A percentile compares a stretch with the other conserved stretches of the same genome.
Conservation (phyloP, 2,329 filamentous ascomycete genomes). For the Neonectria sp. region DNA sequence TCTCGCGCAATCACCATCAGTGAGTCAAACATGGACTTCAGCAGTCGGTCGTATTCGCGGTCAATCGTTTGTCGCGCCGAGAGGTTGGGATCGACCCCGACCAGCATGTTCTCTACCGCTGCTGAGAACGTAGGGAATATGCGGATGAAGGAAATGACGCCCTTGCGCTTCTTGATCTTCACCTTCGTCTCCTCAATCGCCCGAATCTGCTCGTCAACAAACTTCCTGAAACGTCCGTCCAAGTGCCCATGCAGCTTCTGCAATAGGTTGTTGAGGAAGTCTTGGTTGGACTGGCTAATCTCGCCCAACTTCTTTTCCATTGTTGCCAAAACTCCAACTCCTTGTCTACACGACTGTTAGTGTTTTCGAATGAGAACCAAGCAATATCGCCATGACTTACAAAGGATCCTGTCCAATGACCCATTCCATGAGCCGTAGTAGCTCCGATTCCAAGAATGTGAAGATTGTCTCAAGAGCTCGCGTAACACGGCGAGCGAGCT, state of each 20-base stretch:
- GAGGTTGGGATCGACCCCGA: slow-evolving; percentile 68
- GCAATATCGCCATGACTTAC: slow-evolving; percentile 70
- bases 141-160: slow-evolving; percentile 94
- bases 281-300: slow-evolving; percentile 91
- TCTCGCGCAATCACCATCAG: slow-evolving; percentile 92
- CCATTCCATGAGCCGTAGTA: slow-evolving; percentile 88
- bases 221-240: slow-evolving; percentile 84
- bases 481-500: slow-evolving; percentile 87
- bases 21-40: slow-evolving; percentile 97
- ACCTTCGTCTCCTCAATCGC: slow-evolving; percentile 99
- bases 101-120: slow-evolving; percentile 87
- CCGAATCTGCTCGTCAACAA: slow-evolving; percentile 94
- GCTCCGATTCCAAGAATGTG: slow-evolving; percentile 82
- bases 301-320: slow-evolving; percentile 85
- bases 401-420: slow-evolving; percentile 84
- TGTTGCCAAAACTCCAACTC: slow-evolving; percentile 86
- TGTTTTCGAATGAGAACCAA: background rate
- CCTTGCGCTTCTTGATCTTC: slow-evolving; percentile 98
- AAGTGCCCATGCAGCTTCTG: slow-evolving; percentile 85
- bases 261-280: slow-evolving; percentile 85
- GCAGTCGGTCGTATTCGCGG: slow-evolving; percentile 88
- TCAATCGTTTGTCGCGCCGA: slow-evolving; percentile 84
- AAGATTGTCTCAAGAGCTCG: slow-evolving; percentile 92
- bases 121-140: slow-evolving; percentile 91
- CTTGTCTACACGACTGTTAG: slow-evolving; percentile 75